Base-by-base conservation (phyloP, 495 filamentous ascomycete species). In the Glonium stellatum region DNA sequence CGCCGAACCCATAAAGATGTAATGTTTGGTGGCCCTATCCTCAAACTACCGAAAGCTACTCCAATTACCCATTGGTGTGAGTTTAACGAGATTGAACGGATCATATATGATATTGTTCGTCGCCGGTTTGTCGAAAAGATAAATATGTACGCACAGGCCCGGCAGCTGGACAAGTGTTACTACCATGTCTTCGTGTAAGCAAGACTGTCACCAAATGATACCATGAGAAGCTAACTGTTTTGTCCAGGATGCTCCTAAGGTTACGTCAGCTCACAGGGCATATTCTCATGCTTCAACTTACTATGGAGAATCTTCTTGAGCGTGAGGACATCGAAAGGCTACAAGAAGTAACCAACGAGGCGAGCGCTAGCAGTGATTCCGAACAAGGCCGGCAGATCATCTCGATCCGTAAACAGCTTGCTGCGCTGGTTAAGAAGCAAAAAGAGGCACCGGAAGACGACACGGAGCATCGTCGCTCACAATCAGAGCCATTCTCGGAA, bases 191-290 rank as follows among this genome's bases (percentile, higher is more conserved):
- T 70, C 31, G 63, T 68, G 58, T 63, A 49, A 63, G 61, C 55
- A n/a, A n/a, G n/a, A n/a, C n/a, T n/a, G n/a, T n/a, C n/a, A n/a
- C n/a, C n/a, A n/a, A n/a, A n/a, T n/a, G n/a, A n/a, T n/a, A n/a
- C n/a, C n/a, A n/a, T n/a, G n/a, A 15, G 12, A 31, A 12, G 22
- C 56, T 58, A 36, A 58, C 18, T 52, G n/a, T 3, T n/a, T 39
- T 8, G 18, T 13, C 31, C 31, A 64, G 52, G 0, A 76, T 80
- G 73, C 64, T 83, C 5, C 58, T 80, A 2, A 69, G 73, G 0
- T 65, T 85, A 0, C 75, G 84, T 1, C 80, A 84, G 73, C 70
- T 81, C 35, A 75, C 73, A 2, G 74, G 72, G 8, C 82, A 85
- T 60, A 63, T 75, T 0, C 76, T 85, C 9, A 69, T 78, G 36